Conservation (phyloP, 2,329 filamentous ascomycete genomes). For the Gliomastix tumulicola region DNA sequence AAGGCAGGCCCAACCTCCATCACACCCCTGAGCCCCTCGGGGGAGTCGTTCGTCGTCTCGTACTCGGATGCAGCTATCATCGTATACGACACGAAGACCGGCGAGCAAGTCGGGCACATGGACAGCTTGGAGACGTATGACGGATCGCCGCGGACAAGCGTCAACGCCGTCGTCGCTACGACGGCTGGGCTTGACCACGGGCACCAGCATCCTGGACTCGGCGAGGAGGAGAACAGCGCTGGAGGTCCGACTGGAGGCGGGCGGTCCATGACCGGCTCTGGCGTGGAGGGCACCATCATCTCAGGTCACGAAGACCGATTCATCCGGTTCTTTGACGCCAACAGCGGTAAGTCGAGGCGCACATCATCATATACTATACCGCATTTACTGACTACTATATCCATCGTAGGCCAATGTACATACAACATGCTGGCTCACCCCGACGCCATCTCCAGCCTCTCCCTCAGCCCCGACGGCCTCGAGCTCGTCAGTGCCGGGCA, state of each 20-base stretch:
- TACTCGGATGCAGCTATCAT: slow-evolving; percentile 87
- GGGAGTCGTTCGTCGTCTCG: slow-evolving; percentile 86
- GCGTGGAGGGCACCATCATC: slow-evolving; percentile 89
- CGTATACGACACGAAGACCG: slow-evolving; percentile 86
- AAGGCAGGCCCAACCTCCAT: slow-evolving; percentile 84
- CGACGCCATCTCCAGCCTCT: slow-evolving; percentile 84
- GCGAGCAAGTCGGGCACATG: slow-evolving; percentile 89
- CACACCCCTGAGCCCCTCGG: slow-evolving; percentile 73
- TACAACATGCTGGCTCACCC: slow-evolving; percentile 98
- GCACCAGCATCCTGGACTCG: slow-evolving; percentile 41
- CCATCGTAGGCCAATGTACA: slow-evolving; percentile 95
- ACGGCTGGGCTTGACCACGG: slow-evolving; percentile 72
- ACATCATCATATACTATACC: background rate
- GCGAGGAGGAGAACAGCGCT: slow-evolving; percentile 67
- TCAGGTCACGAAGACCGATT: slow-evolving; percentile 95
- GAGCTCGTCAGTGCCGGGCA: slow-evolving; percentile 95
- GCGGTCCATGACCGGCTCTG: slow-evolving; percentile 59
- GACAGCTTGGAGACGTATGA: slow-evolving; percentile 92
- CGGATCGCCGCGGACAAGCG: slow-evolving; percentile 67
- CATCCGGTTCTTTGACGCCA: slow-evolving; percentile 96
- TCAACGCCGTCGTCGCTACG: slow-evolving; percentile 87
- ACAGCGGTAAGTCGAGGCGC: slow-evolving; percentile 79
- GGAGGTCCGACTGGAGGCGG: slow-evolving; percentile 74
- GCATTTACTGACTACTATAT: too few relatives aligned
- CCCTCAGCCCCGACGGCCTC: slow-evolving; percentile 84